phyloP scores from a whole-genome alignment of 2,329 filamentous ascomycete genomes.

The Sphaceloma murrayae region DNA sequence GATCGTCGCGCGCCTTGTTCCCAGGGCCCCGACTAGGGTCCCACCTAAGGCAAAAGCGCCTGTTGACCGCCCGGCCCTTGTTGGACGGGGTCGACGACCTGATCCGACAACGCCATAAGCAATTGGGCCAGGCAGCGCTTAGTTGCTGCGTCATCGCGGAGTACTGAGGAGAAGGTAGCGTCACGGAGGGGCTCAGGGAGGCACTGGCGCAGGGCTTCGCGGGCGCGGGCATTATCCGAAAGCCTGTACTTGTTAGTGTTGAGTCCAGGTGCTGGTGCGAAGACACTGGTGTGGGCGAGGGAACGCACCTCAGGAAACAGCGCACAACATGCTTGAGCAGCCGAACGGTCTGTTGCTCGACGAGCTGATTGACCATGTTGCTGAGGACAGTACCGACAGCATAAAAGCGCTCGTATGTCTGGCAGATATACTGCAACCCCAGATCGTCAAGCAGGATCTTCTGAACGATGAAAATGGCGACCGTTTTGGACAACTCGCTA shows the following conservation, averaged over 20 bases:
- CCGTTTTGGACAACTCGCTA: slow-evolving; percentile 95
- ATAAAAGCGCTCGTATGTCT: slow-evolving; percentile 97
- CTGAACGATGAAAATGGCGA: slow-evolving; percentile 98
- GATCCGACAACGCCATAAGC: slow-evolving; percentile 86
- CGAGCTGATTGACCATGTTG: slow-evolving; percentile 97
- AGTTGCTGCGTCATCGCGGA: slow-evolving; percentile 92
- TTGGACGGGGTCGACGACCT: slow-evolving; percentile 23
- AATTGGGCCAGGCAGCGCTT: slow-evolving; percentile 97
- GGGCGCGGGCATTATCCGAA: slow-evolving; percentile 90
- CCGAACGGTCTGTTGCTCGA: slow-evolving; percentile 93
- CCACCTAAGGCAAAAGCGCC: slow-evolving; percentile 8
- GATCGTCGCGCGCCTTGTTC: neutral
- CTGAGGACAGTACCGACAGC: slow-evolving; percentile 93
- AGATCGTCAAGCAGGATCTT: slow-evolving; percentile 97
- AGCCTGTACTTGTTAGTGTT: slow-evolving; percentile 46
- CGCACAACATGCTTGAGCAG: slow-evolving; percentile 95
- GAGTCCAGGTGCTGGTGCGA: neutral
- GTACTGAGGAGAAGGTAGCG: slow-evolving; percentile 90
- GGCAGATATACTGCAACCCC: slow-evolving; percentile 94
- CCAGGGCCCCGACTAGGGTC: neutral
- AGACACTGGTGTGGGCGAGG: neutral
- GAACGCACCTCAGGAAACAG: slow-evolving; percentile 79
- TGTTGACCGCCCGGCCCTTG: slow-evolving; percentile 14
- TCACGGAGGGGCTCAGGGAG: slow-evolving; percentile 97
- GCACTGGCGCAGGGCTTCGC: slow-evolving; percentile 90